Evolutionary conservation across 352 stramenopile genomes (phyloP), one percentile per base, ranked within the genome.

Genomic region (Aphanomyces astaci): DNA sequence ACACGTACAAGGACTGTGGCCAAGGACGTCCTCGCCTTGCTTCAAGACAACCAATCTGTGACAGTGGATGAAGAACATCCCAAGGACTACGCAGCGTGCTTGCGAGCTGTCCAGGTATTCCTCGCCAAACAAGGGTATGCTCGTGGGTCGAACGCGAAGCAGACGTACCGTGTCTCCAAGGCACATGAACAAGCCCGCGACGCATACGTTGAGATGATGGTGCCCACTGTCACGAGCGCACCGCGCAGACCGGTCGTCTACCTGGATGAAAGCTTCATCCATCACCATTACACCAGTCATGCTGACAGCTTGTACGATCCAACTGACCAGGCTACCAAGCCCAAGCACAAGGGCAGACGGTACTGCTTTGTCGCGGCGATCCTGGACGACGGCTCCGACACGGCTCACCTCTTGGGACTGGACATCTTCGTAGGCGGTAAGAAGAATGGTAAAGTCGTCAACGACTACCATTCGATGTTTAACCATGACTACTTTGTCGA

Each of bases 401-500:
- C 19, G 10, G 10, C 39, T 10, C 39, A 48, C 19, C 19, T 48
- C 10, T 10, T 48, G 39, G 39, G 39, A 19, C 46, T 54, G 17
- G 17, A 54, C 46, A 54, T 54, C 19, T 54, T 54, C 19, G 46
- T 28, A 24, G 46, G 46, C 19, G 46, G 46, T 10, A 54, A 54
- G 46, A 54, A 54, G 46, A 54, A 54, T 19, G 46, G 46, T 4
- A 54, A 54, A 19, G 22, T 19, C 4, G 24, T 54, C 7, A 54
- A 54, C 4, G 46, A 54, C 46, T 54, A 54, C 46, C 46, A 54
- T 27, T 22, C 46, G 7, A 54, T 27, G 46, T 54, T 54, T 19
- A 54, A 54, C 46, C 46, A 54, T 54, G 46, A 9, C 7, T 54
- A 54, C 46, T 54, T 54, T 27, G 46, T 54, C 46, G 46, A 22